Evolutionary conservation across 495 filamentous ascomycete genomes (phyloP).

Genomic region (Aspergillus biplanus): DNA sequence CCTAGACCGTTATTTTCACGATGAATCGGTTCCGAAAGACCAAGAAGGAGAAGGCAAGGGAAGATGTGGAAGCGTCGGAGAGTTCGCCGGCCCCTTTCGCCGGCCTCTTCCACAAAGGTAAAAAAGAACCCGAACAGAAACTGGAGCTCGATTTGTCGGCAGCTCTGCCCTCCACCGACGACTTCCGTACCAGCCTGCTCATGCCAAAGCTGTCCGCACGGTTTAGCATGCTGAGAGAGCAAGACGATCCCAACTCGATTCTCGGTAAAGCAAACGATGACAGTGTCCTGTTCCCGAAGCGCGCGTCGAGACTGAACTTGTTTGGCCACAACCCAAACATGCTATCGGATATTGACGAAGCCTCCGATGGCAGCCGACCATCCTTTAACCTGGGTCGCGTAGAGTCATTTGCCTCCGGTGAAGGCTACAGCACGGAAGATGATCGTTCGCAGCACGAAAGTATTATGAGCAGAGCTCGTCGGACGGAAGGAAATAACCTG

Average conservation of each 20-base stretch:
- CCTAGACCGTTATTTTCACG: constrained; percentile 15
- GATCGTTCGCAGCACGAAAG: constrained; percentile 60
- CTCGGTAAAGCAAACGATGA: constrained; percentile 94
- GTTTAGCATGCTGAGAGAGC: constrained; percentile 95
- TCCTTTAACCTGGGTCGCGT: constrained; percentile 55
- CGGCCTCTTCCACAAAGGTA: constrained; percentile 32
- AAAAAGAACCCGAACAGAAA: constrained; percentile 59
- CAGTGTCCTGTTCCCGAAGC: constrained; percentile 82
- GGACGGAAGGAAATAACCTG: constrained; percentile 87
- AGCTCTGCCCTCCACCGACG: constrained; percentile 79
- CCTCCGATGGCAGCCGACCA: constrained; percentile 67
- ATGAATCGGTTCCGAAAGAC: constrained; percentile 80
- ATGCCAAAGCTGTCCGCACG: constrained; percentile 94
- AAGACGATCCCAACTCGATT: constrained; percentile 85
- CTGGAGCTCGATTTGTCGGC: constrained; percentile 70
- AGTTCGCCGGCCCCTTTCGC: constrained; percentile 30
- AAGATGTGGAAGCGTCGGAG: constrained; percentile 49
- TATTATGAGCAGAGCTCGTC: constrained; percentile 82
- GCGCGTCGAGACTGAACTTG: constrained; percentile 69
- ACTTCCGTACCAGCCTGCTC: constrained; percentile 95
- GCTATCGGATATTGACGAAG: constrained; percentile 86
- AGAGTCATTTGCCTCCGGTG: constrained; percentile 58
- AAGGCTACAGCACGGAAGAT: constrained; percentile 72
- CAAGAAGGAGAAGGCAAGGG: constrained; percentile 63
- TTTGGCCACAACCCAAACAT: constrained; percentile 54